Conservation (phyloP, 352 stramenopile species). For the Lagenidium giganteum region DNA sequence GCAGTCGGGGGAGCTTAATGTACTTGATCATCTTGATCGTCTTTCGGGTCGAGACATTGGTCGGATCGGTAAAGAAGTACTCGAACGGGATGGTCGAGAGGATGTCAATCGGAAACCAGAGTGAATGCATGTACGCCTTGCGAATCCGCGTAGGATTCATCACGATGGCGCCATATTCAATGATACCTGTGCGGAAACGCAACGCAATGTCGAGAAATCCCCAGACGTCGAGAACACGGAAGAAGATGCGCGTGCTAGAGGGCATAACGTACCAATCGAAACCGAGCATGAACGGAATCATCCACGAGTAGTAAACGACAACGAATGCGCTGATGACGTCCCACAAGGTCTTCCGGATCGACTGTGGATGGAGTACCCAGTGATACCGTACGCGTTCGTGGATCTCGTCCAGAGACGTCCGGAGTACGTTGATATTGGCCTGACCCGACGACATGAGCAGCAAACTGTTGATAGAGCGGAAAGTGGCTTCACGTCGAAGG, state of each 20-base stretch:
- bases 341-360: conserved; percentile 43
- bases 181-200: conserved; percentile 51
- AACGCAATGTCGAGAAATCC: conserved; percentile 43
- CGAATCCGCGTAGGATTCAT: conserved; percentile 52
- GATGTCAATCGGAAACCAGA: conserved; percentile 65
- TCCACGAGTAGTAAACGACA: conserved; percentile 74
- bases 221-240: conserved; percentile 47
- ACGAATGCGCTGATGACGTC: conserved; percentile 44
- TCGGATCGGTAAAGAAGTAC: conserved; percentile 31
- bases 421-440: conserved; percentile 51
- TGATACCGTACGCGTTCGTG: conserved; percentile 40
- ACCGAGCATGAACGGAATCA: conserved; percentile 63
- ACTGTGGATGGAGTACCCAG: conserved; percentile 53
- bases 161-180: conserved; percentile 47
- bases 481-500: conserved; percentile 14
- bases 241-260: conserved; percentile 20
- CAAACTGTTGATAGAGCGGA: conserved; percentile 21
- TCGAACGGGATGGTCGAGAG: conserved; percentile 55
- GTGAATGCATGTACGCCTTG: conserved; percentile 33
- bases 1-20: conserved; percentile 49
- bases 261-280: conserved; percentile 50
- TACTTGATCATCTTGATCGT: conserved; percentile 79
- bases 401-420: conserved; percentile 51
- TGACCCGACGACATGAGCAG: conserved; percentile 11
- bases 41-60: conserved; percentile 43